These are phyloP conservation scores for Xerocomellus chrysenteron DNA, from an alignment of 768 basidiomycete species.

Conservation along the genomic window DNA sequence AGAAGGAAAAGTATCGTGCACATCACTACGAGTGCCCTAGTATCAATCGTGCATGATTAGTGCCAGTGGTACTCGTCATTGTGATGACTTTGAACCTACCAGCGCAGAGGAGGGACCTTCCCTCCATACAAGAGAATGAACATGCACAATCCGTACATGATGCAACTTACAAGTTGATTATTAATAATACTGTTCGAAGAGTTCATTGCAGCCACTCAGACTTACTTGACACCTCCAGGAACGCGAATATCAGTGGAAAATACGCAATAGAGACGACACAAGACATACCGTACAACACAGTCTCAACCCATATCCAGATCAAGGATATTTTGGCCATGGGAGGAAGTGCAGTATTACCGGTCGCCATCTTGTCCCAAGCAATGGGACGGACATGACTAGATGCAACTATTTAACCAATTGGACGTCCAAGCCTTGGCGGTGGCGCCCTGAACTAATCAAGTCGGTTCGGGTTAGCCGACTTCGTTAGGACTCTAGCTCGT, in stretches of 20 bases:
- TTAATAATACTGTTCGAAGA: no score
- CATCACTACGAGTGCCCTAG: not conserved
- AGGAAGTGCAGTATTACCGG: not conserved
- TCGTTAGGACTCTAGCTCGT: no score
- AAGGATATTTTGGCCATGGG: not conserved
- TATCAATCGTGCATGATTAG: not conserved
- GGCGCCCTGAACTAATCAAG: no score
- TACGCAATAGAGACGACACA: not conserved
- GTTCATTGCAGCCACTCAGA: not conserved
- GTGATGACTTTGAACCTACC: not conserved
- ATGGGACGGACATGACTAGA: no score
- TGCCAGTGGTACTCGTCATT: no score
- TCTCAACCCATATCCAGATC: not conserved
- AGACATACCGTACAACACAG: no score
- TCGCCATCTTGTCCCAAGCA: no score
- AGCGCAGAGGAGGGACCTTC: not conserved
- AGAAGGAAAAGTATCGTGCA: not conserved
- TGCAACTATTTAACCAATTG: not conserved
- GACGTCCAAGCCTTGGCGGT: no score
- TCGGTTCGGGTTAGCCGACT: no score
- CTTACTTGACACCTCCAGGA: not conserved
- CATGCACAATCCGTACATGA: not conserved
- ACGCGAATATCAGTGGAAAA: not conserved
- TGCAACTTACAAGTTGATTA: not conserved
- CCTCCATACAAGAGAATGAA: not conserved